Percentiles rank a stretch among this genome's conserved stretches.
Evolutionary conservation across 495 filamentous ascomycete genomes (phyloP).

Genomic region (Talaromyces adpressus): DNA sequence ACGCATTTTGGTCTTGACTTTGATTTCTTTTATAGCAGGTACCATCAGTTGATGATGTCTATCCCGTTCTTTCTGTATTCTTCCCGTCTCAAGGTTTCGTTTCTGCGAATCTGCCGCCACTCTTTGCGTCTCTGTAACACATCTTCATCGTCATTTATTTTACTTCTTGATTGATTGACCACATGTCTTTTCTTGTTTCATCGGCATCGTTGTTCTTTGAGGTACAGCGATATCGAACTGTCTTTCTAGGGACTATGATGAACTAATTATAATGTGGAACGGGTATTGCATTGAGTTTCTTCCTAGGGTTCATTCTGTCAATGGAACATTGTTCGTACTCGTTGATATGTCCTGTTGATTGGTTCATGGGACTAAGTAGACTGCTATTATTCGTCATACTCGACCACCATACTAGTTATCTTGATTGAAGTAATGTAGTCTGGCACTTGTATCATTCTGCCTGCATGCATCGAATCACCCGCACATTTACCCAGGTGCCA

Average conservation of each 20-base stretch:
- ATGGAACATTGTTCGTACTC: background rate
- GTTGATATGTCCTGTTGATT: background rate
- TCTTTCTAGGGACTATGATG: conserved; percentile 1
- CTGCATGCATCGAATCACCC: background rate
- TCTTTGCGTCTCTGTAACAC: conserved; percentile 2
- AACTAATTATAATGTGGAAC: background rate
- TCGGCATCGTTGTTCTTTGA: background rate
- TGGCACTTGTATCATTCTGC: background rate
- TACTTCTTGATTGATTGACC: background rate
- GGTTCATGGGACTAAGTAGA: background rate
- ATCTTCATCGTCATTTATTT: conserved; percentile 7
- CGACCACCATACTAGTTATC: no score
- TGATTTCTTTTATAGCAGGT: background rate
- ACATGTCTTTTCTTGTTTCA: background rate
- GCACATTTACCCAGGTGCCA: background rate
- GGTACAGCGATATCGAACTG: background rate
- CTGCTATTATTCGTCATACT: background rate
- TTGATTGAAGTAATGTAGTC: background rate
- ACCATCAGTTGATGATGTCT: conserved; percentile 1
- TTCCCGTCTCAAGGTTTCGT: background rate
- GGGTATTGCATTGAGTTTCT: background rate
- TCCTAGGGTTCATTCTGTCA: background rate
- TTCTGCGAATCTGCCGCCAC: background rate
- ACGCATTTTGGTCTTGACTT: background rate
- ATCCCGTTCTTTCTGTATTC: background rate